A percentile compares a stretch with the other conserved stretches of the same genome.
Conservation (phyloP, 2,329 filamentous ascomycete genomes). For the Thielaviopsis euricoi region DNA sequence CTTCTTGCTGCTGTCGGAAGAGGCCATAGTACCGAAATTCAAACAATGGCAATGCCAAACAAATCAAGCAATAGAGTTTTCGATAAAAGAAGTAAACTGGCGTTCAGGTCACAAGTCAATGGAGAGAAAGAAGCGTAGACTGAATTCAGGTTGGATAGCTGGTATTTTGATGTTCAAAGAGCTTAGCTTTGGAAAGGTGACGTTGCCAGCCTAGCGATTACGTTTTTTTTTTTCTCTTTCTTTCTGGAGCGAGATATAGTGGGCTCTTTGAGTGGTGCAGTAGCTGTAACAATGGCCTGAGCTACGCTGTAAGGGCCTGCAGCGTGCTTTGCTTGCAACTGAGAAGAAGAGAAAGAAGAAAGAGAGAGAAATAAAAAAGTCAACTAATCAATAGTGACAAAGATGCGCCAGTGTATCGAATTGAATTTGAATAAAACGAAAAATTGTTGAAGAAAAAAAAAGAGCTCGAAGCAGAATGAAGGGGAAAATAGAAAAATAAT, state of each 20-base stretch:
- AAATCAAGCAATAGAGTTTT: background rate
- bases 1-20: constrained; percentile 11
- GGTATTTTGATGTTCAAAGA: background rate
- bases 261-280: background rate
- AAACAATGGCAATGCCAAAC: background rate
- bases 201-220: background rate
- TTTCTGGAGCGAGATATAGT: background rate
- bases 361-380: background rate
- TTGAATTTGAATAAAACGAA: too few relatives aligned
- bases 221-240: background rate
- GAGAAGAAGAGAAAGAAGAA: background rate
- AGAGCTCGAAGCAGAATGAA: too few relatives aligned
- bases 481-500: too few relatives aligned
- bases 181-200: background rate
- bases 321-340: too few relatives aligned
- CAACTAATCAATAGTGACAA: background rate
- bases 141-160: background rate
- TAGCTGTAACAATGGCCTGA: background rate
- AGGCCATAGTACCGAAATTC: constrained; percentile 8
- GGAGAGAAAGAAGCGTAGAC: background rate
- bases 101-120: background rate
- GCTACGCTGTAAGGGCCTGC: background rate
- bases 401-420: background rate
- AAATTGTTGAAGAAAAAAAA: too few relatives aligned
- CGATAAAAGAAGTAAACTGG: background rate